Conservation (phyloP, 2,329 filamentous ascomycete species). For the Gliomastix tumulicola region DNA sequence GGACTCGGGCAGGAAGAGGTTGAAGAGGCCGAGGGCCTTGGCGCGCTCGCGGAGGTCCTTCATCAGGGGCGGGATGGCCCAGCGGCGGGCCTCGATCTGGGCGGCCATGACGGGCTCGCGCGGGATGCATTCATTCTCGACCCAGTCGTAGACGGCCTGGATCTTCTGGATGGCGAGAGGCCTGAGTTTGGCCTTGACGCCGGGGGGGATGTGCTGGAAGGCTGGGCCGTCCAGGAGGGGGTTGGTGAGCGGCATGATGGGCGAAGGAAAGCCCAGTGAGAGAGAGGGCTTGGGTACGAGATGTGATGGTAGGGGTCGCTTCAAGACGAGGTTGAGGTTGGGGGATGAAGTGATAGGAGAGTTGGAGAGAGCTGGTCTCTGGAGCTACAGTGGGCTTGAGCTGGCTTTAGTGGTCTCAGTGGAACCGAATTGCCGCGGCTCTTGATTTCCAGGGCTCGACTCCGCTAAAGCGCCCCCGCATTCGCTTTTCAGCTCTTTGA, state of each 20-base stretch:
- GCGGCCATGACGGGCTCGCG: constrained; percentile 70
- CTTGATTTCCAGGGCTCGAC: no score
- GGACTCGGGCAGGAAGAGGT: constrained; percentile 87
- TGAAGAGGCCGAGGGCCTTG: constrained; percentile 76
- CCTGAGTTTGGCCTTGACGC: constrained; percentile 15
- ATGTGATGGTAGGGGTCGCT: no score
- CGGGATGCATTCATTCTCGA: constrained; percentile 83
- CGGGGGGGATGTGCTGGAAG: constrained; percentile 16
- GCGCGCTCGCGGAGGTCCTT: constrained; percentile 49
- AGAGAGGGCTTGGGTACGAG: no score
- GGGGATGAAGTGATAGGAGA: no score
- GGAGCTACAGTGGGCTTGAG: no score
- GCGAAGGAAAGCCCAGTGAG: no score
- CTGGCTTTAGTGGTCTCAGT: no score
- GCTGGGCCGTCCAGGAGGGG: constrained; percentile 13
- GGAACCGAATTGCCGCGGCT: no score
- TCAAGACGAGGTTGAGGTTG: no score
- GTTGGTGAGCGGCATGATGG: neutral
- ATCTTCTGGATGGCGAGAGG: constrained; percentile 63
- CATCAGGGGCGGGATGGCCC: constrained; percentile 66
- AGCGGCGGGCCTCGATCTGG: constrained; percentile 67
- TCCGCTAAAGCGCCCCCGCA: no score
- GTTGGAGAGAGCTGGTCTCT: no score
- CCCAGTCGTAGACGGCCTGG: constrained; percentile 80
- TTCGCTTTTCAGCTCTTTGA: no score